phyloP scores from a whole-genome alignment of 495 filamentous ascomycete genomes.

The Cairneyella variabilis region DNA sequence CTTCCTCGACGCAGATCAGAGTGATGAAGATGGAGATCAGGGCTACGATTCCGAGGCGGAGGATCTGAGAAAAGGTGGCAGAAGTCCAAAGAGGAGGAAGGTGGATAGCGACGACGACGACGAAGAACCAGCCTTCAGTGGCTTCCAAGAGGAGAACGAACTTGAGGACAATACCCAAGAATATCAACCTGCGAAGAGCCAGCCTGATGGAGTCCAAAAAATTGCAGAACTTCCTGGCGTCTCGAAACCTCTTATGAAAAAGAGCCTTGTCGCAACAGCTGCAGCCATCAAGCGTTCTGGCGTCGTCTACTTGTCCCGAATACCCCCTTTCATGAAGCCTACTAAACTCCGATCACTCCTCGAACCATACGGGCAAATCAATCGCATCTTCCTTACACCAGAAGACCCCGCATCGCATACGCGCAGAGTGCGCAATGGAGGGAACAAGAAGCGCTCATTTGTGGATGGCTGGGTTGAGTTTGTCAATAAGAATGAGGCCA shows the following conservation, averaged over 20 bases:
- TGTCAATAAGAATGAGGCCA: constrained; percentile 63
- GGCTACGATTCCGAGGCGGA: constrained; percentile 69
- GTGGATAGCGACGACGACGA: constrained; percentile 41
- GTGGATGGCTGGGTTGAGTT: constrained; percentile 97
- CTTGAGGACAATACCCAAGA: constrained; percentile 18
- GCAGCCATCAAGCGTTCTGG: constrained; percentile 61
- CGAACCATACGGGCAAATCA: constrained; percentile 71
- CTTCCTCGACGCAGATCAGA: constrained; percentile 65
- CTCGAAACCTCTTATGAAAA: constrained; percentile 49
- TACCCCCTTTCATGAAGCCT: constrained; percentile 95
- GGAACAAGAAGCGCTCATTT: constrained; percentile 84
- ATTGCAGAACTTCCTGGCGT: constrained; percentile 37
- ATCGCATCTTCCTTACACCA: constrained; percentile 83
- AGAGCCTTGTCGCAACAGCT: constrained; percentile 55
- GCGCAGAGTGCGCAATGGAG: constrained; percentile 58
- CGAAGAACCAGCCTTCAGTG: constrained; percentile 35
- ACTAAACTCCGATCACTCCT: constrained; percentile 73
- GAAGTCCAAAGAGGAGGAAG: constrained; percentile 63
- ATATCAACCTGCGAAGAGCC: constrained; percentile 18
- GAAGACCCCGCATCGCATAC: constrained; percentile 62
- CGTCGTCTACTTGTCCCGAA: constrained; percentile 82
- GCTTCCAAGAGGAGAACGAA: constrained; percentile 18
- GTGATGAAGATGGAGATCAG: constrained; percentile 56
- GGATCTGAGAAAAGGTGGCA: constrained; percentile 60
- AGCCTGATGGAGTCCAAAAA: constrained; percentile 12